phyloP scores from a whole-genome alignment of 2,329 filamentous ascomycete genomes.

The Nemania sp. region DNA sequence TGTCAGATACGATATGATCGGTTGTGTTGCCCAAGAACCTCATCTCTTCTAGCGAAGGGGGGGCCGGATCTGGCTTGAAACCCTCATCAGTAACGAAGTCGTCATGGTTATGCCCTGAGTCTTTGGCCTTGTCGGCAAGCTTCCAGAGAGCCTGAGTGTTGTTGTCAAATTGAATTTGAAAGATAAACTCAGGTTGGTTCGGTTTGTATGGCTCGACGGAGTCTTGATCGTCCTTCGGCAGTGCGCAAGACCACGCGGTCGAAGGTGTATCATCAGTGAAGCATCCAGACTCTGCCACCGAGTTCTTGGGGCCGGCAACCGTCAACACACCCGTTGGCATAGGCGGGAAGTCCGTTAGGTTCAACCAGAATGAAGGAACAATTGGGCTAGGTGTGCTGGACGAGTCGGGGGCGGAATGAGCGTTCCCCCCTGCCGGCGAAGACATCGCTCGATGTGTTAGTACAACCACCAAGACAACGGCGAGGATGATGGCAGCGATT shows the following conservation, averaged over 20 bases:
- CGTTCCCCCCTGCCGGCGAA: not conserved
- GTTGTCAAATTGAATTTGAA: conserved; percentile 77
- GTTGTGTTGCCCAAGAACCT: conserved; percentile 84
- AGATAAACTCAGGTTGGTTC: conserved; percentile 75
- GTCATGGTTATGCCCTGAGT: conserved; percentile 7
- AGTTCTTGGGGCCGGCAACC: conserved; percentile 72
- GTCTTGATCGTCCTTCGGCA: conserved; percentile 77
- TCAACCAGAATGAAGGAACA: conserved; percentile 68
- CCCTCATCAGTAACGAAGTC: conserved; percentile 33
- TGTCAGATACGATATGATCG: conserved; percentile 65
- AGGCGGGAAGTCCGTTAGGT: conserved; percentile 82
- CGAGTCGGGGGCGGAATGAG: conserved; percentile 2
- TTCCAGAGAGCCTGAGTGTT: conserved; percentile 56
- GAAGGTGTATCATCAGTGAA: conserved; percentile 62
- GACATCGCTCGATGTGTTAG: conserved; percentile 46
- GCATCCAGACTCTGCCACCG: conserved; percentile 67
- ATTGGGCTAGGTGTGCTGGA: conserved; percentile 18
- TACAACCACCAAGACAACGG: conserved; percentile 60
- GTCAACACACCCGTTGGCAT: conserved; percentile 84
- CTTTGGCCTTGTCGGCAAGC: conserved; percentile 41
- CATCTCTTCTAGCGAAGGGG: conserved; percentile 70
- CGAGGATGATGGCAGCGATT: conserved; percentile 58
- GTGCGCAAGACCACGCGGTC: conserved; percentile 82
- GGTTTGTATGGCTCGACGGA: conserved; percentile 64
- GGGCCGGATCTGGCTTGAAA: conserved; percentile 57